Percentiles rank a stretch among this genome's conserved stretches.
Conservation (phyloP, 495 filamentous ascomycete genomes). For the Penicillium lividum region DNA sequence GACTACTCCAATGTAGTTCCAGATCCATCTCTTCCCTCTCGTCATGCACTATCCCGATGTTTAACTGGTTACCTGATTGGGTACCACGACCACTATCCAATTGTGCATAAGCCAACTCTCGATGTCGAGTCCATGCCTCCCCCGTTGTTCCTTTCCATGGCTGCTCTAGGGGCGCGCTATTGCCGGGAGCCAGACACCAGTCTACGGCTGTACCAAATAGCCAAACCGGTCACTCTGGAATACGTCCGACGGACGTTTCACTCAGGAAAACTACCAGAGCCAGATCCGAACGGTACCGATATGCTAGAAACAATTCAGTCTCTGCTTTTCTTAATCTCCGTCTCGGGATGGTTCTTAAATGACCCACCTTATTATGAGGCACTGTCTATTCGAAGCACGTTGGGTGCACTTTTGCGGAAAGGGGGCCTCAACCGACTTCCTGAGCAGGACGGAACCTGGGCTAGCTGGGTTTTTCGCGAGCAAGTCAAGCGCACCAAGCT, state of each 20-base stretch:
- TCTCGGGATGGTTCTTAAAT: constrained; percentile 40
- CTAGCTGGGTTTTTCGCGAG: constrained; percentile 53
- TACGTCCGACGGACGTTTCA: constrained; percentile 38
- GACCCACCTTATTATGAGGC: constrained; percentile 39
- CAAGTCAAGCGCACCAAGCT: constrained; percentile 47
- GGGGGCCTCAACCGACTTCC: constrained; percentile 38
- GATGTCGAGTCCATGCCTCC: constrained; percentile 53
- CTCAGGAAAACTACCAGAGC: constrained; percentile 20
- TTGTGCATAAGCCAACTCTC: constrained; percentile 67
- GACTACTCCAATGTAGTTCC: constrained; percentile 41
- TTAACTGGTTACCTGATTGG: constrained; percentile 67
- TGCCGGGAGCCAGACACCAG: constrained; percentile 46
- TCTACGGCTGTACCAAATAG: constrained; percentile 50
- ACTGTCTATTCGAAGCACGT: constrained; percentile 34
- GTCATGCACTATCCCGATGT: constrained; percentile 64
- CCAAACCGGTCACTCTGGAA: constrained; percentile 41
- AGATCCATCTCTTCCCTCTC: constrained; percentile 44
- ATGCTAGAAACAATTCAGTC: constrained; percentile 37
- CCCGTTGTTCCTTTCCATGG: constrained; percentile 64
- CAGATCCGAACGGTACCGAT: constrained; percentile 26
- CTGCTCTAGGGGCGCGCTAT: constrained; percentile 67
- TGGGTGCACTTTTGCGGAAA: constrained; percentile 38
- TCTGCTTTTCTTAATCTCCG: constrained; percentile 34
- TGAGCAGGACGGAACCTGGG: constrained; percentile 37
- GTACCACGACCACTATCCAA: constrained; percentile 68